phyloP scores from a whole-genome alignment of 176 grass and related monocot genomes.

The Calamus simplicifolius region DNA sequence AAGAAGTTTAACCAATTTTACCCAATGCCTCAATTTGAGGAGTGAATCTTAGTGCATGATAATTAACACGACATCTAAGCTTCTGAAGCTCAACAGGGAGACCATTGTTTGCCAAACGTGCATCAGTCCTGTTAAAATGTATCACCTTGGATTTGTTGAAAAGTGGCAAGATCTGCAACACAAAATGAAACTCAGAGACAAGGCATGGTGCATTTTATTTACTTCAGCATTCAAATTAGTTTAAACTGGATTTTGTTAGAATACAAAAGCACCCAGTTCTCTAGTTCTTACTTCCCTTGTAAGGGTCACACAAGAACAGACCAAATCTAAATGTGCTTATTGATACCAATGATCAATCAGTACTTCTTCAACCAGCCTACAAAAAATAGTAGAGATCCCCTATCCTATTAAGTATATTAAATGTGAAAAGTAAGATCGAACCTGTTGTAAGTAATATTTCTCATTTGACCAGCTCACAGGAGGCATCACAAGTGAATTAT shows the following conservation, averaged over 20 bases:
- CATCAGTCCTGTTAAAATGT: conserved; percentile 96
- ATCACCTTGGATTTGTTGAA: conserved; percentile 76
- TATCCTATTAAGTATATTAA: too few species aligned
- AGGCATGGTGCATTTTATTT: neutral
- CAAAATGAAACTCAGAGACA: conserved; percentile 12
- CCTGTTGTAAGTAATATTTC: conserved; percentile 95
- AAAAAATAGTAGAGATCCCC: too few species aligned
- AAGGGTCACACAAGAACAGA: too few species aligned
- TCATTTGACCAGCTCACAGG: conserved; percentile 97
- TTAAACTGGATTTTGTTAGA: too few species aligned
- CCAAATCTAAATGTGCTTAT: too few species aligned
- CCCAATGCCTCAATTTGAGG: conserved; percentile 67
- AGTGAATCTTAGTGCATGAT: conserved; percentile 79
- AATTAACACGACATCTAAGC: conserved; percentile 85
- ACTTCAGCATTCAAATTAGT: too few species aligned
- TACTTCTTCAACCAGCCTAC: too few species aligned
- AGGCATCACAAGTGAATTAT: conserved; percentile 42
- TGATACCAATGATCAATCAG: too few species aligned
- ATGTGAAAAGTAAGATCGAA: conserved; percentile 25
- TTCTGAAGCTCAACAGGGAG: conserved; percentile 61
- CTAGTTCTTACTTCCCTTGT: too few species aligned
- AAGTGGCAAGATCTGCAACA: conserved; percentile 75
- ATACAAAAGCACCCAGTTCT: too few species aligned
- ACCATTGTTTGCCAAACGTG: conserved; percentile 85
- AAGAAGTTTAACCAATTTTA: conserved; percentile 52